These are phyloP conservation scores for Porcisia deanei DNA, from an alignment of 208 protist genomes.

Conservation along the genomic window DNA sequence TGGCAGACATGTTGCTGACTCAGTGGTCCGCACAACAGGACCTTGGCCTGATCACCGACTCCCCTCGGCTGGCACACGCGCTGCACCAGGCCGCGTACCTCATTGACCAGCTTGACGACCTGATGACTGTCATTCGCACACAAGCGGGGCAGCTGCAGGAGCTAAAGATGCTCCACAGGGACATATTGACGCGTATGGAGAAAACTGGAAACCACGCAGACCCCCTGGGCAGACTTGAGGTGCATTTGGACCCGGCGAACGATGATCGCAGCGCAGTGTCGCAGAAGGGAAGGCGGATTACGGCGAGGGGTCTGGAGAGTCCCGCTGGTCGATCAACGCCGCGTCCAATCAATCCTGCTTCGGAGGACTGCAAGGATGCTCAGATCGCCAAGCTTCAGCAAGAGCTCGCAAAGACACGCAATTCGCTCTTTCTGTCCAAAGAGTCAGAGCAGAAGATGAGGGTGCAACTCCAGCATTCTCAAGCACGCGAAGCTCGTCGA, in stretches of 20 bases:
- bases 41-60: constrained; percentile 58
- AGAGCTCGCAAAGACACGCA: constrained; percentile 67
- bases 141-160: constrained; percentile 48
- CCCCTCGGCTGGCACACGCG: constrained; percentile 30
- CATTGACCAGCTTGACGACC: constrained; percentile 45
- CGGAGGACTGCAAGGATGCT: constrained; percentile 33
- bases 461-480: constrained; percentile 46
- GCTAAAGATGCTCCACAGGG: constrained; percentile 35
- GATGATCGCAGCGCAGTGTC: constrained; percentile 29
- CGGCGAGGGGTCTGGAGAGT: neutral
- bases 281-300: constrained; percentile 18
- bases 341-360: constrained; percentile 10
- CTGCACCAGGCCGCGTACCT: constrained; percentile 51
- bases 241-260: constrained; percentile 21
- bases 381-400: constrained; percentile 57
- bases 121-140: constrained; percentile 44
- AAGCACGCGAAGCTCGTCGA: constrained; percentile 30
- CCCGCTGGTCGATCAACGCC: neutral
- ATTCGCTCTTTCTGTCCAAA: constrained; percentile 35
- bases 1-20: constrained; percentile 24
- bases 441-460: constrained; percentile 41
- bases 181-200: constrained; percentile 26
- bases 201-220: neutral
- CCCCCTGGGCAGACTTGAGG: constrained; percentile 6
- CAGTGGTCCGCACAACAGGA: constrained; percentile 31